Evolutionary conservation across 371 early-diverging fungal genomes (phyloP).

Genomic region (Smittium culicis): DNA sequence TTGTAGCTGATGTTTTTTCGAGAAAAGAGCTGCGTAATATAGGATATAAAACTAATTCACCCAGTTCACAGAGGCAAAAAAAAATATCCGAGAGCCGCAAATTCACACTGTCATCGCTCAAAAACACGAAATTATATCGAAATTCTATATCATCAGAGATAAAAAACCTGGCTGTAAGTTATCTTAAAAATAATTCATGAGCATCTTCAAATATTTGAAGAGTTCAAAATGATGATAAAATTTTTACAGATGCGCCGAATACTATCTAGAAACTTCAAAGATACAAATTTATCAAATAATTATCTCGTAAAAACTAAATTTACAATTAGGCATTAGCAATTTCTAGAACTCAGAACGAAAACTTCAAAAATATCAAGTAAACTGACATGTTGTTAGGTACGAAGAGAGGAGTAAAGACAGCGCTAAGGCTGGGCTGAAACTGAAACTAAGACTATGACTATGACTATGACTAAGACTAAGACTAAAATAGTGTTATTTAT

Average conservation of each 20-base stretch:
- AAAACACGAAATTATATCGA: background rate
- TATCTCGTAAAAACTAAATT: background rate
- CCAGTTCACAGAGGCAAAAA: background rate
- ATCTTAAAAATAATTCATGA: background rate
- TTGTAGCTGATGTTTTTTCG: background rate
- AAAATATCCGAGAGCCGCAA: background rate
- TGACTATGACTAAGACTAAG: too few species aligned
- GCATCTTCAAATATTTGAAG: background rate
- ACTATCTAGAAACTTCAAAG: slow-evolving; percentile 1
- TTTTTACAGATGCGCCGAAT: background rate
- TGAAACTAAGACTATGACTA: background rate
- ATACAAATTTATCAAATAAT: background rate
- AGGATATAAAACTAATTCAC: background rate
- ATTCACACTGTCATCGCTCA: background rate
- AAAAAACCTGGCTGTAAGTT: background rate
- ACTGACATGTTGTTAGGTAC: background rate
- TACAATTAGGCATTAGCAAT: background rate
- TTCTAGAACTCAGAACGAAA: background rate
- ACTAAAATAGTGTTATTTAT: too few species aligned
- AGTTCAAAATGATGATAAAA: background rate
- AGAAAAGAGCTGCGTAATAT: background rate
- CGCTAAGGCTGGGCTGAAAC: background rate
- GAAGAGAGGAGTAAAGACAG: background rate
- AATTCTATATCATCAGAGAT: background rate
- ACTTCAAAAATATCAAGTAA: background rate